Conservation (phyloP, 345 rosid genomes). For the Dipteronia sinensis region DNA sequence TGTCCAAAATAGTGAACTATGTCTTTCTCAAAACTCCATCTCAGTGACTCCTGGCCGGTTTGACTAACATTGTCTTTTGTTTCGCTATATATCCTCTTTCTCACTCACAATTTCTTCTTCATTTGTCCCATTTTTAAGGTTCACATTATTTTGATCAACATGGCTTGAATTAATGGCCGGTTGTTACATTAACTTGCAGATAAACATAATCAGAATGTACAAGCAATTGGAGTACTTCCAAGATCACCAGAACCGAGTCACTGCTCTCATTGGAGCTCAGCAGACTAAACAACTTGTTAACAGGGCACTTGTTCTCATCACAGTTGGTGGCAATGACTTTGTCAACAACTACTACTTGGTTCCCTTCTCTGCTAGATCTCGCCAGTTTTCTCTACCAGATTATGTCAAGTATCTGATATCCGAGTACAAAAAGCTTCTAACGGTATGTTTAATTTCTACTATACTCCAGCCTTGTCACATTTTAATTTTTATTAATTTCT, state of each 20-base stretch:
- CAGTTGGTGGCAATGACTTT: conserved; percentile 87
- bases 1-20: conserved; percentile 20
- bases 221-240: conserved; percentile 63
- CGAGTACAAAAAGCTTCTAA: conserved; percentile 55
- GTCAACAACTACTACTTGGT: conserved; percentile 85
- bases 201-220: conserved; percentile 69
- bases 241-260: conserved; percentile 62
- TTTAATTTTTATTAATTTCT: not conserved
- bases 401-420: conserved; percentile 49
- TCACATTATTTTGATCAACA: no score
- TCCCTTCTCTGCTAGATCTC: conserved; percentile 61
- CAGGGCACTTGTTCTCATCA: conserved; percentile 61
- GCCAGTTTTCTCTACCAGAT: conserved; percentile 53
- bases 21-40: no score
- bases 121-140: not conserved
- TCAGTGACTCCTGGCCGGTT: no score
- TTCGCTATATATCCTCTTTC: no score
- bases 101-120: not conserved
- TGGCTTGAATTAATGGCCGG: not conserved
- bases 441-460: conserved; percentile 26
- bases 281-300: conserved; percentile 53
- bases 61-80: no score
- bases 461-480: not conserved
- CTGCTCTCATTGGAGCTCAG: conserved; percentile 53
- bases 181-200: conserved; percentile 34